These are phyloP conservation scores for Hygrocybe coccinea DNA, from an alignment of 768 basidiomycete genomes.

Conservation along the genomic window DNA sequence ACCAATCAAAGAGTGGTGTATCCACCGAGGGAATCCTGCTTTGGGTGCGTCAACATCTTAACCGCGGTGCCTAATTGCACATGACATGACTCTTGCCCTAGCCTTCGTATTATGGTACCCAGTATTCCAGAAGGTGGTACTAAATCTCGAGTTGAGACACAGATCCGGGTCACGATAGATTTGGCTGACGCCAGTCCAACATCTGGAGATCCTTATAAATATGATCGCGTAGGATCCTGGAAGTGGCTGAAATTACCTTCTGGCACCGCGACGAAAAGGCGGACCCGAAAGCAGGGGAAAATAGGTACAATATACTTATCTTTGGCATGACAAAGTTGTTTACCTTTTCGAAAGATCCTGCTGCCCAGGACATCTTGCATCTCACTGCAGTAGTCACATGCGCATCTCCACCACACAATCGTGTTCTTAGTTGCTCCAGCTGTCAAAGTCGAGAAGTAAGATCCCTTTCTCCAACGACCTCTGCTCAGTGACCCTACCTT, in stretches of 20 bases:
- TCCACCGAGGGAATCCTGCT: constrained; percentile 71
- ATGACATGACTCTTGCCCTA: constrained; percentile 23
- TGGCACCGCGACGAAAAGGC: constrained; percentile 78
- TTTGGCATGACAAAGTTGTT: constrained; percentile 5
- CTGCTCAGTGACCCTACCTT: constrained; percentile 4
- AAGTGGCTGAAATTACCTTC: constrained; percentile 79
- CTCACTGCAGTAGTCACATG: constrained; percentile 74
- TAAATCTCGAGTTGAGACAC: constrained; percentile 93
- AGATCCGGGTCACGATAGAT: constrained; percentile 81
- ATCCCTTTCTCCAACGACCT: not conserved
- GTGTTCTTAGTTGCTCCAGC: constrained; percentile 78
- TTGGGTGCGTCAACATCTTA: constrained; percentile 50
- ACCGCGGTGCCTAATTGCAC: constrained; percentile 8
- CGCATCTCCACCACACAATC: constrained; percentile 71
- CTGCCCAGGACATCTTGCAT: constrained; percentile 63
- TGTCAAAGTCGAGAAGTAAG: constrained; percentile 83
- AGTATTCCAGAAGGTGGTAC: constrained; percentile 79
- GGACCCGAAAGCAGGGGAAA: constrained; percentile 79
- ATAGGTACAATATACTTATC: constrained; percentile 46
- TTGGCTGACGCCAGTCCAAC: constrained; percentile 65
- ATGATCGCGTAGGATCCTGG: constrained; percentile 85
- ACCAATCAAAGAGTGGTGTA: constrained; percentile 61
- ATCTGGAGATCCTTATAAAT: constrained; percentile 51
- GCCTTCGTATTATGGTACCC: constrained; percentile 77
- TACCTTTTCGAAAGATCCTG: constrained; percentile 47